Conservation (phyloP, 805 yeast species). For the Lachancea sp. region DNA sequence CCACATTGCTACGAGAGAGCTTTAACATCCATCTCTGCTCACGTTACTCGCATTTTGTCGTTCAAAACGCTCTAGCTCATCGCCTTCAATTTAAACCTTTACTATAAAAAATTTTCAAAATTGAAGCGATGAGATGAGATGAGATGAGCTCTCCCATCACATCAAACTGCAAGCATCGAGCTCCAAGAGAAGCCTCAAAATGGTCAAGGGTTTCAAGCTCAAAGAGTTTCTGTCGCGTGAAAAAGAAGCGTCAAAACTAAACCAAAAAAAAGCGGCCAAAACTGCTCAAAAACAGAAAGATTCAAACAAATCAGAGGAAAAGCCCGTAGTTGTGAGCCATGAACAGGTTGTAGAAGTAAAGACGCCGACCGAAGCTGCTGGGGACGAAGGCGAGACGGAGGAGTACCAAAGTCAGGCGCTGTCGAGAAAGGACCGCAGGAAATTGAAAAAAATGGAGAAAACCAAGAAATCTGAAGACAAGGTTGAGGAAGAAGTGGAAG, state of each 20-base stretch:
- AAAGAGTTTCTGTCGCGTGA: conserved; percentile 27
- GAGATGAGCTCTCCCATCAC: conserved; percentile 10
- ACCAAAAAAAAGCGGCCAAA: conserved; percentile 21
- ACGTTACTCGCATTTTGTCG: no score
- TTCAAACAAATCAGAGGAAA: conserved; percentile 20
- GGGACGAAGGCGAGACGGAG: conserved; percentile 15
- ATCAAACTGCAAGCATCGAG: not conserved
- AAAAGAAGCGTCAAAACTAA: conserved; percentile 21
- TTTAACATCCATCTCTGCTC: no score
- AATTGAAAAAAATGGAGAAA: conserved; percentile 44
- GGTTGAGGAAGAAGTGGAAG: conserved; percentile 38
- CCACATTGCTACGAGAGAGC: no score
- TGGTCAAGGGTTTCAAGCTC: conserved; percentile 32
- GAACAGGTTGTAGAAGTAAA: conserved; percentile 21
- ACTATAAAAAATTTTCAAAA: conserved; percentile 8
- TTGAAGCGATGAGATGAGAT: conserved; percentile 22
- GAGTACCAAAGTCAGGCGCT: conserved; percentile 45
- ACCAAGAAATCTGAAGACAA: conserved; percentile 19
- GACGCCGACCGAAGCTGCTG: not conserved
- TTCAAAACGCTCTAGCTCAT: conserved; percentile 7
- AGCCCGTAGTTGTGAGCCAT: conserved; percentile 30
- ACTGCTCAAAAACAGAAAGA: conserved; percentile 12
- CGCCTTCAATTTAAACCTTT: not conserved
- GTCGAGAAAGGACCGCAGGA: conserved; percentile 60
- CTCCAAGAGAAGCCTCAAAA: conserved; percentile 3